Evolutionary conservation across 345 rosid genomes (phyloP), one percentile per base, ranked within the genome.

Genomic region (Moricandia arvensis): DNA sequence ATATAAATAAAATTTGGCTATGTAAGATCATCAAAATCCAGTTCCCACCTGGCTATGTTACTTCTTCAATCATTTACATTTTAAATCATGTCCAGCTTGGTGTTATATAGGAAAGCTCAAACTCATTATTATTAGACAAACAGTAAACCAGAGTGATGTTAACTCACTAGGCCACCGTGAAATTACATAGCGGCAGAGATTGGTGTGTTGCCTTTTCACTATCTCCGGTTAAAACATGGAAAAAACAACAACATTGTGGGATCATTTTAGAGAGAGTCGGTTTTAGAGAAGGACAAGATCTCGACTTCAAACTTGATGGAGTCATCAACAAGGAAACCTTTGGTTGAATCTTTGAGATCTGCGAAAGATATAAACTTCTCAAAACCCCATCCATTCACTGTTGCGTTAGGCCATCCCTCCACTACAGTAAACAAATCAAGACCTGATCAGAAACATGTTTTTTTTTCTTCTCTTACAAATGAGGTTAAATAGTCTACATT

Each of bases 341-440:
- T 73, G 5, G 71, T 4, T 54, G 71, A 7, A n/a, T 73, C 11
- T 54, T 27, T 38, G 24, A 74, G 13, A 74, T 74, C 77, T 16
- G 18, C 31, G 6, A 74, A 21, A 7, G 77, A 21, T 30, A 65
- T 10, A 57, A 65, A 55, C 26, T 74, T 74, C 2, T 74, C 59
- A n/a, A 7, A 41, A 0, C 78, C 77, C 78, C 72, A 74, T 43
- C 71, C 71, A 12, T 65, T 73, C 0, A 27, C 57, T 64, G 43
- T 15, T 54, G 77, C 71, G 33, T 54, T 64, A 10, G 77, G 71
- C 71, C 55, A 37, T 27, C 70, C 71, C 1, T n/a, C 77, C 37
- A 73, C 77, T 63, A 7, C 2, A 26, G 6, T 2, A n/a, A 30
- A 71, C 30, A 24, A 60, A 21, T 30, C 18, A 31, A 60, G 47